phyloP scores from a whole-genome alignment of 2,329 filamentous ascomycete species.

The Ophiocordyceps robertsii region DNA sequence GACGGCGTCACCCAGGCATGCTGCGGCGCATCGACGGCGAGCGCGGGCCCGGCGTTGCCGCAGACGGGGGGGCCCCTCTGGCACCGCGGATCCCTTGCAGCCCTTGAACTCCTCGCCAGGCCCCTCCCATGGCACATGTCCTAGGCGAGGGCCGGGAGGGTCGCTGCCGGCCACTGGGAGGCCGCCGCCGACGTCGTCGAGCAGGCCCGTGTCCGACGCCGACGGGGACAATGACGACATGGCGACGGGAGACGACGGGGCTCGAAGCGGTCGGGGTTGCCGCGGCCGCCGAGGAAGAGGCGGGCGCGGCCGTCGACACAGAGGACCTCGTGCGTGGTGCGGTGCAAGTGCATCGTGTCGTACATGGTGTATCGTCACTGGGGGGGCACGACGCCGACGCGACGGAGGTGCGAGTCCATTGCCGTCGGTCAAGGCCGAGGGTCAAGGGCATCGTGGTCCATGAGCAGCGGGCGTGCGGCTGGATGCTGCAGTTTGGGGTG shows the following conservation, averaged over 20 bases:
- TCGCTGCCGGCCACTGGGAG: constrained; percentile 60
- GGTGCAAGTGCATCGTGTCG: constrained; percentile 51
- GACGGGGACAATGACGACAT: constrained; percentile 52
- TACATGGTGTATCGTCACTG: constrained; percentile 63
- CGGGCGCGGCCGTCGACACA: constrained; percentile 44
- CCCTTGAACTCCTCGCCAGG: too few relatives aligned
- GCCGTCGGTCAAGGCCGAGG: constrained; percentile 25
- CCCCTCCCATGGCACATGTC: constrained; percentile 36
- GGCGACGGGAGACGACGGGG: constrained; percentile 38
- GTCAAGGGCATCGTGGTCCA: constrained; percentile 49
- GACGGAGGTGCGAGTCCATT: constrained; percentile 43
- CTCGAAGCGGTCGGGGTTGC: constrained; percentile 27
- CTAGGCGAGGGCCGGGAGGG: constrained; percentile 41
- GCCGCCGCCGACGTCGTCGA: constrained; percentile 37
- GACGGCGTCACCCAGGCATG: neutral
- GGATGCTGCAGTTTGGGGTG: constrained; percentile 46
- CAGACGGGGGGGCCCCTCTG: too few relatives aligned
- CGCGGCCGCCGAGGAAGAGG: constrained; percentile 54
- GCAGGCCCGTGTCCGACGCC: constrained; percentile 47
- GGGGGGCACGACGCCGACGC: constrained; percentile 40
- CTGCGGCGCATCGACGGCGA: neutral
- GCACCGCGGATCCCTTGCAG: too few relatives aligned
- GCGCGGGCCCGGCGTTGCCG: constrained; percentile 3
- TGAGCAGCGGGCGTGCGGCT: constrained; percentile 45
- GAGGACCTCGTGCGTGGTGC: constrained; percentile 53